Evolutionary conservation across 768 basidiomycete genomes (phyloP).

Genomic region (Amanita rubescens): DNA sequence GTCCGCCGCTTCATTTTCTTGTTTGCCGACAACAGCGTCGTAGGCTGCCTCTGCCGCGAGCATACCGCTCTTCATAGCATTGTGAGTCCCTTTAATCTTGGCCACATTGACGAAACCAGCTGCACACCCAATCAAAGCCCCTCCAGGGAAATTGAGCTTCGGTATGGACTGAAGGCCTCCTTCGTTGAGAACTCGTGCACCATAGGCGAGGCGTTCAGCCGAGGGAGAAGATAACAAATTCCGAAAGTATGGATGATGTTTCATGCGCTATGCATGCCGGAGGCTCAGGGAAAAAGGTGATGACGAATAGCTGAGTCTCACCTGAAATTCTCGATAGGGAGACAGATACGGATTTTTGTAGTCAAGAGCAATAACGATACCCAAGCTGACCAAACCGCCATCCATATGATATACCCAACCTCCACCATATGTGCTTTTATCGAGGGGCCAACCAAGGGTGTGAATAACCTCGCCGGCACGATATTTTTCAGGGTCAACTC

Average conservation of each 20-base stretch:
- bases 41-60: slow-evolving; percentile 88
- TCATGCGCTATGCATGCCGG: slow-evolving; percentile 49
- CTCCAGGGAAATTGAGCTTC: slow-evolving; percentile 80
- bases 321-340: slow-evolving; percentile 92
- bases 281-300: background rate
- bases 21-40: slow-evolving; percentile 36
- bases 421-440: slow-evolving; percentile 81
- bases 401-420: slow-evolving; percentile 97
- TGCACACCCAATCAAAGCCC: slow-evolving; percentile 89
- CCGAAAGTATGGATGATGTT: slow-evolving; percentile 91
- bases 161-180: slow-evolving; percentile 93
- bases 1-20: slow-evolving; percentile 32
- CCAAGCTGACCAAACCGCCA: slow-evolving; percentile 81
- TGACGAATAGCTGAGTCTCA: slow-evolving; percentile 22
- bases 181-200: slow-evolving; percentile 84
- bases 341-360: slow-evolving; percentile 91
- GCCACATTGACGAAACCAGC: slow-evolving; percentile 96
- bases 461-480: slow-evolving; percentile 81
- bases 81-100: slow-evolving; percentile 98
- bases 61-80: slow-evolving; percentile 99
- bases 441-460: slow-evolving; percentile 91
- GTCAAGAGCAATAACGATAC: slow-evolving; percentile 89
- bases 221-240: slow-evolving; percentile 61
- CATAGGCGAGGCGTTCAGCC: slow-evolving; percentile 76
- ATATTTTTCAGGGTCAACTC: slow-evolving; percentile 58